These are phyloP conservation scores for Epichloe elymi DNA, from an alignment of 2,329 filamentous ascomycete genomes.

Conservation along the genomic window DNA sequence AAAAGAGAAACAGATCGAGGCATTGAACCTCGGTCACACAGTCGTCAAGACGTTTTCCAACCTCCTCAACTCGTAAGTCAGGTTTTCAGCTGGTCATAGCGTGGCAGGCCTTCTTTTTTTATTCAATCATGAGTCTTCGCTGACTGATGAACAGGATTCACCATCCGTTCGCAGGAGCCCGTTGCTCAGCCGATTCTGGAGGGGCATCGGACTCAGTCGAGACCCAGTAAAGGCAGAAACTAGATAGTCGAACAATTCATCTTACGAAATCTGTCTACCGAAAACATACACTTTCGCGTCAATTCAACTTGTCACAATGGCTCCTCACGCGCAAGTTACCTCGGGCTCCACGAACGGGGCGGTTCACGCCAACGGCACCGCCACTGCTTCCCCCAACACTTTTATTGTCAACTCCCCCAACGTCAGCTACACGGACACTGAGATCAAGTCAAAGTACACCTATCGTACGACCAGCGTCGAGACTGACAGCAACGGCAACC, in stretches of 20 bases:
- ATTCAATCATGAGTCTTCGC: not conserved
- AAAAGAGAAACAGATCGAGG: conserved; percentile 33
- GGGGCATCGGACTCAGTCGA: conserved; percentile 59
- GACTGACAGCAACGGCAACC: conserved; percentile 58
- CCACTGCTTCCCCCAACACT: conserved; percentile 40
- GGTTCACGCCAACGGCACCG: conserved; percentile 36
- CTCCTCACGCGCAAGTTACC: conserved; percentile 68
- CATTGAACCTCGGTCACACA: conserved; percentile 40
- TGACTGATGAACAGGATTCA: conserved; percentile 50
- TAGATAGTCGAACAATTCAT: conserved; percentile 6
- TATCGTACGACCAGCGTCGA: conserved; percentile 87
- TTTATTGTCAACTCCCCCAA: conserved; percentile 90
- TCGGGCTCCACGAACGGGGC: conserved; percentile 47
- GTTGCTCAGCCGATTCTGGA: conserved; percentile 81
- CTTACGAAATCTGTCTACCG: conserved; percentile 5
- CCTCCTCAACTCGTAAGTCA: conserved; percentile 82
- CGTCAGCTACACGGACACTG: conserved; percentile 74
- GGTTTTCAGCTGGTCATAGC: not conserved
- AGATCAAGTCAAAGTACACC: conserved; percentile 88
- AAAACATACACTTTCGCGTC: conserved; percentile 9
- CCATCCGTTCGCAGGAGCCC: conserved; percentile 92
- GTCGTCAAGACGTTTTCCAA: conserved; percentile 96
- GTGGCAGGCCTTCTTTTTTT: not conserved
- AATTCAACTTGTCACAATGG: conserved; percentile 50
- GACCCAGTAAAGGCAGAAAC: conserved; percentile 38